Conservation (phyloP, 345 rosid species). For the Sapria himalayana region DNA sequence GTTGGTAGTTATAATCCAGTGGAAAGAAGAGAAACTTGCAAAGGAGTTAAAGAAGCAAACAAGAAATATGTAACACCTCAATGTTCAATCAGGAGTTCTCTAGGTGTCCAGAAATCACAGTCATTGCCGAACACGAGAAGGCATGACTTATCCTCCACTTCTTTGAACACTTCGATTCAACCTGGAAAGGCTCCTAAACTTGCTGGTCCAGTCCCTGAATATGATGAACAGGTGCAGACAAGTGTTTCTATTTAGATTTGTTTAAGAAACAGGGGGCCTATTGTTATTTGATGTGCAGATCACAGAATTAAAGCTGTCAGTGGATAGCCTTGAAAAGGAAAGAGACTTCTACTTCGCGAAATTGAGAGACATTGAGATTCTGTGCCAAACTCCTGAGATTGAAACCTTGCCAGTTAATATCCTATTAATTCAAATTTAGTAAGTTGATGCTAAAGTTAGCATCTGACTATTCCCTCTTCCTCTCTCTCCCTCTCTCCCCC, state of each 20-base stretch:
- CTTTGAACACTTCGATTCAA: slow-evolving; percentile 25
- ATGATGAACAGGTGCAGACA: slow-evolving; percentile 93
- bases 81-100: slow-evolving; percentile 33
- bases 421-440: too few relatives aligned
- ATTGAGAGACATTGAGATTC: slow-evolving; percentile 72
- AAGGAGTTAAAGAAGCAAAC: slow-evolving; percentile 73
- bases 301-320: slow-evolving; percentile 75
- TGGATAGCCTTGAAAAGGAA: slow-evolving; percentile 93
- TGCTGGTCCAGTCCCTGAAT: slow-evolving; percentile 27
- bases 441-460: too few relatives aligned
- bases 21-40: slow-evolving; percentile 82
- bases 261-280: slow-evolving; percentile 1
- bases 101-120: slow-evolving; percentile 36
- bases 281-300: slow-evolving; percentile 26
- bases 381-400: slow-evolving; percentile 52
- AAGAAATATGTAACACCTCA: slow-evolving; percentile 48
- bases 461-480: too few relatives aligned
- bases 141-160: slow-evolving; percentile 24
- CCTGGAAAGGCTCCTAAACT: slow-evolving; percentile 35
- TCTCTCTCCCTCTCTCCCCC: too few relatives aligned
- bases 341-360: slow-evolving; percentile 86
- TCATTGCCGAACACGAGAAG: slow-evolving; percentile 41
- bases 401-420: slow-evolving; percentile 59
- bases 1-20: slow-evolving; percentile 51
- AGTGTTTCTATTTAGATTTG: too few relatives aligned